Evolutionary conservation across 768 basidiomycete species (phyloP).

Genomic region (Trametes cubensis): DNA sequence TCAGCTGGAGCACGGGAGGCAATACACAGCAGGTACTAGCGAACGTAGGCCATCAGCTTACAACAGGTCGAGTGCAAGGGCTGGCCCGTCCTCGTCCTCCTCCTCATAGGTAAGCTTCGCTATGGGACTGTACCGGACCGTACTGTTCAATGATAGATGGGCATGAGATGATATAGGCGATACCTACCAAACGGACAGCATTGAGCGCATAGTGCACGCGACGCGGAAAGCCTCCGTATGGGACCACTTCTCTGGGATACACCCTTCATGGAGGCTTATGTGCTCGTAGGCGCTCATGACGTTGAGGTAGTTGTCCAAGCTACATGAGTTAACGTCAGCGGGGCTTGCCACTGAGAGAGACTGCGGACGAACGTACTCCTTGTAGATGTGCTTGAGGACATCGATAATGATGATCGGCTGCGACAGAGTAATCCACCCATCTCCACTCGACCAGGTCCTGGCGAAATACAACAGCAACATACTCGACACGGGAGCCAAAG

Average conservation of each 20-base stretch:
- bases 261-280: neutral
- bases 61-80: no score
- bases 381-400: neutral
- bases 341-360: no score
- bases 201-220: neutral
- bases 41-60: no score
- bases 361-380: neutral
- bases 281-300: neutral
- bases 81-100: no score
- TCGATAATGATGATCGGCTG: neutral
- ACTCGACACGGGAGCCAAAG: neutral
- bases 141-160: no score
- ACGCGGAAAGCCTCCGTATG: neutral
- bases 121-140: neutral
- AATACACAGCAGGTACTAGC: no score
- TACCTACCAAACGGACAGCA: neutral
- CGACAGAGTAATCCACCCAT: neutral
- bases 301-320: neutral
- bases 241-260: neutral
- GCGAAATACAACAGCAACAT: neutral
- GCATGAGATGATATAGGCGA: no score
- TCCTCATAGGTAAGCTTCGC: neutral
- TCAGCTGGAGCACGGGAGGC: no score
- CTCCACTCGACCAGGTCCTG: neutral
- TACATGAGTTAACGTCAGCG: no score